phyloP scores from a whole-genome alignment of 2,329 filamentous ascomycete genomes.

The Fusarium sulawesiense region DNA sequence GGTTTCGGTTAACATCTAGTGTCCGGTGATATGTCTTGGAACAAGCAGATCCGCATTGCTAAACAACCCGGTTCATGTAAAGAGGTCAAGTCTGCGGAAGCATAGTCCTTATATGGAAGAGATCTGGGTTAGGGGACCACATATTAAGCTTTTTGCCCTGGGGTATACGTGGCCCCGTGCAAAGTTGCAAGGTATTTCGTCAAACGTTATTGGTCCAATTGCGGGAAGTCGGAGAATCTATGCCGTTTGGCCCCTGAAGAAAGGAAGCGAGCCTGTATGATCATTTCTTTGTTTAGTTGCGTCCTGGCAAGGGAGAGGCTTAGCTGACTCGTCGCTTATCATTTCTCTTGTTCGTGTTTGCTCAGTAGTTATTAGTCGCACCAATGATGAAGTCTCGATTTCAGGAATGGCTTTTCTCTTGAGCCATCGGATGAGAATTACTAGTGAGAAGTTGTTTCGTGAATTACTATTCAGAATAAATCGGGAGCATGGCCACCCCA shows the following conservation, averaged over 20 bases:
- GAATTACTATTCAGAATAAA: accelerated
- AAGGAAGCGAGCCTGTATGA: neutral
- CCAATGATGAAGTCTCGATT: neutral
- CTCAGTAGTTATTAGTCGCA: neutral
- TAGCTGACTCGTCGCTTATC: neutral
- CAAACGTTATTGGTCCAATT: neutral
- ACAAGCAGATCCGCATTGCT: neutral
- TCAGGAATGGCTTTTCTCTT: accelerated
- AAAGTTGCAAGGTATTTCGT: neutral
- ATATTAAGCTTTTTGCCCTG: neutral
- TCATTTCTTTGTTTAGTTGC: neutral
- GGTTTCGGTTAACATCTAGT: neutral
- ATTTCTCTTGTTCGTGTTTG: neutral
- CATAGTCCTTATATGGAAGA: neutral
- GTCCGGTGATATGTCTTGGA: neutral
- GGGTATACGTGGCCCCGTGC: neutral
- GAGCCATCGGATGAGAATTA: neutral
- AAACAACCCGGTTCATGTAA: neutral
- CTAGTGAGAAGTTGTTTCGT: accelerated
- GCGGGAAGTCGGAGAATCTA: neutral
- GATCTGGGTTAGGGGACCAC: neutral
- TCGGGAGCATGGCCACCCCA: accelerated
- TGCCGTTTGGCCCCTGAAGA: neutral
- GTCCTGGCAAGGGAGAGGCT: neutral
- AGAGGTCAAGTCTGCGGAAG: neutral